phyloP scores from a whole-genome alignment of 495 filamentous ascomycete genomes.

The Trichodelitschia bisporula region DNA sequence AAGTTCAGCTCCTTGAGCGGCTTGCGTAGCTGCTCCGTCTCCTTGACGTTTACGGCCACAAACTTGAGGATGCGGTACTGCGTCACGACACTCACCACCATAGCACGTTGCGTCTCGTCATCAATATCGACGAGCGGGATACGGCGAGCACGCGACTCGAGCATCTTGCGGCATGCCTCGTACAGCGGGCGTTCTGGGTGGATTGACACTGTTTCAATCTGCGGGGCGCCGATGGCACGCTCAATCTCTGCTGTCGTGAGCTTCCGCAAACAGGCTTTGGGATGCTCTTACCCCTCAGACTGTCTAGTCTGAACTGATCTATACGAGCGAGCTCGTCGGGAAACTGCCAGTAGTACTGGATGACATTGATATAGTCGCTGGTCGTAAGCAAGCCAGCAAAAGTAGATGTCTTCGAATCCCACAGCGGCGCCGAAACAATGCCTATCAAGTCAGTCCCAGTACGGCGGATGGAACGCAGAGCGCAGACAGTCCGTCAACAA shows the following conservation, averaged over 20 bases:
- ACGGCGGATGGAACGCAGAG: constrained; percentile 2
- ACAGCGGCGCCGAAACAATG: constrained; percentile 92
- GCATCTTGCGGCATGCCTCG: constrained; percentile 85
- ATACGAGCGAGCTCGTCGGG: constrained; percentile 71
- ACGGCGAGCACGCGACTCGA: constrained; percentile 71
- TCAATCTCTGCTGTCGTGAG: constrained; percentile 48
- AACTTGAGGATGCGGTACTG: constrained; percentile 98
- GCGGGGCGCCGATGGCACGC: constrained; percentile 68
- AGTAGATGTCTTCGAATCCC: constrained; percentile 83
- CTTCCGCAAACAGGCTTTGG: background rate
- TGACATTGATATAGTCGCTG: constrained; percentile 95
- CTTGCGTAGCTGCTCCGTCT: constrained; percentile 76
- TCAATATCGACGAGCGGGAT: constrained; percentile 89
- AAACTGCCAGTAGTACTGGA: constrained; percentile 98
- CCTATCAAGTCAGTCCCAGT: constrained; percentile 26
- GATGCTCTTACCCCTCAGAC: constrained; percentile 47
- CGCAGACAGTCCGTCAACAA: constrained; percentile 9
- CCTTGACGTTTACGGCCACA: constrained; percentile 84
- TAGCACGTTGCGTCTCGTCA: constrained; percentile 77
- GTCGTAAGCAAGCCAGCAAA: constrained; percentile 90
- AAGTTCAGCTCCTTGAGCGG: constrained; percentile 63
- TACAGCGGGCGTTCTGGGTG: constrained; percentile 76
- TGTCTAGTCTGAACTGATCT: constrained; percentile 85
- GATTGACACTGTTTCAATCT: constrained; percentile 87
- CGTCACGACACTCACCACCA: constrained; percentile 89